Base-by-base conservation (phyloP, 1,284 basidiomycete species). In the Sporisorium exsertum region DNA sequence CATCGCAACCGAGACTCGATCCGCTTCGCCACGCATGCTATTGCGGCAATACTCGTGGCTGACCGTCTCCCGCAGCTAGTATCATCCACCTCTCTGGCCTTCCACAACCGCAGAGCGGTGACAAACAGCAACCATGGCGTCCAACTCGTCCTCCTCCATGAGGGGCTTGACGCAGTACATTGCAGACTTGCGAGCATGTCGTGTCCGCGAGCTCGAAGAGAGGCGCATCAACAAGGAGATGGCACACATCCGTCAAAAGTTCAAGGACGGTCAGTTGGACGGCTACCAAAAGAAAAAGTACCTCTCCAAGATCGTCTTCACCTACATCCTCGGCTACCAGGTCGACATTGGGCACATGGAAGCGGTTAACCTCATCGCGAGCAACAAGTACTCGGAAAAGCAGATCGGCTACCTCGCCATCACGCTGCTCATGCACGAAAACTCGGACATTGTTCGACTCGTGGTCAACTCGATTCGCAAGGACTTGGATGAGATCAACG, bases 331-430 rank as follows among this genome's bases (percentile, higher is more conserved):
- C 67, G 97, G 97, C 35, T 99, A 99, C 88, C 95, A 95, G 87
- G 95, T 99, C 80, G 97, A 99, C 85, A 91, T 99, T 37, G 97
- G 97, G 6, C 96, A 99, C 86, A 97, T 99, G 95, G 96, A 99
- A 85, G 96, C 97, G 15, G 93, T 99, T 80, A 97, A 99, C 86
- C 89, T 99, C 77, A 97, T 99, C 80, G 93, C 95, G 42, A 95
- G 94, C 84, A 88, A 90, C 50, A 98, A 97, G 85, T 99, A 99
- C 86, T 95, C 93, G 81, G 97, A 99, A 88, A 99, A 99, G 87
- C 97, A 99, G 87, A 99, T 99, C 78, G 96, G 97, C 42, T 99
- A 99, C 87, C 91, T 99, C 49, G 97, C 97, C 13, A 92, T 99
- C 26, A 99, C 97, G 3, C 87, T 99, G 54, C 88, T 99, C 57